A percentile compares a stretch with the other conserved stretches of the same genome.
These are phyloP conservation scores for Ogataea glucozyma DNA, from an alignment of 805 yeast genomes.

Conservation along the genomic window DNA sequence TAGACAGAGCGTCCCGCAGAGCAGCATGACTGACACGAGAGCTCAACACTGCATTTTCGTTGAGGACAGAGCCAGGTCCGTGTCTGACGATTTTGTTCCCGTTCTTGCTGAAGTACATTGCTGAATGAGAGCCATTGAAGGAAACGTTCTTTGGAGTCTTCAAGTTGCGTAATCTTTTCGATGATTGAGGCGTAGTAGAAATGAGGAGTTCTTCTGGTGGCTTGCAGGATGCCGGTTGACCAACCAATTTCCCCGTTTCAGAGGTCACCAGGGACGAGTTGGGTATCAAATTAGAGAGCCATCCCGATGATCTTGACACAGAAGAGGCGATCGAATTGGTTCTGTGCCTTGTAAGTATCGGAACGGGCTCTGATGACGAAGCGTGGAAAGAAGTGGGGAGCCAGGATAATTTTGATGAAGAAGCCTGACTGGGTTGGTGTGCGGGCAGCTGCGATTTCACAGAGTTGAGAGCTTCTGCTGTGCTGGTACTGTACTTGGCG, in stretches of 20 bases:
- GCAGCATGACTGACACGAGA: conserved; percentile 49
- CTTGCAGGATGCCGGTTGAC: conserved; percentile 25
- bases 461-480: conserved; percentile 17
- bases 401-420: conserved; percentile 2
- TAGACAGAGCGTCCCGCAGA: conserved; percentile 45
- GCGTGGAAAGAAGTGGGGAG: background rate
- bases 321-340: conserved; percentile 1
- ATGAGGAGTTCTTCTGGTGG: background rate
- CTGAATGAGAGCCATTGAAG: conserved; percentile 42
- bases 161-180: conserved; percentile 1
- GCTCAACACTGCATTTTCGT: conserved; percentile 36
- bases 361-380: conserved; percentile 1
- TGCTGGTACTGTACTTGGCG: conserved; percentile 6
- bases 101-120: conserved; percentile 43
- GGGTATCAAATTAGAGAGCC: conserved; percentile 35
- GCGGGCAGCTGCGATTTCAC: conserved; percentile 2
- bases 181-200: no score
- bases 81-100: conserved; percentile 43
- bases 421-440: background rate
- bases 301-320: conserved; percentile 13
- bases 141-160: conserved; percentile 10
- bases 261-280: conserved; percentile 33
- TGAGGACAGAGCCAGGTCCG: conserved; percentile 42
- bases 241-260: conserved; percentile 34
- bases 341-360: background rate